Conservation (phyloP, 176 grass and related monocot genomes). For the Rhynchospora breviuscula region DNA sequence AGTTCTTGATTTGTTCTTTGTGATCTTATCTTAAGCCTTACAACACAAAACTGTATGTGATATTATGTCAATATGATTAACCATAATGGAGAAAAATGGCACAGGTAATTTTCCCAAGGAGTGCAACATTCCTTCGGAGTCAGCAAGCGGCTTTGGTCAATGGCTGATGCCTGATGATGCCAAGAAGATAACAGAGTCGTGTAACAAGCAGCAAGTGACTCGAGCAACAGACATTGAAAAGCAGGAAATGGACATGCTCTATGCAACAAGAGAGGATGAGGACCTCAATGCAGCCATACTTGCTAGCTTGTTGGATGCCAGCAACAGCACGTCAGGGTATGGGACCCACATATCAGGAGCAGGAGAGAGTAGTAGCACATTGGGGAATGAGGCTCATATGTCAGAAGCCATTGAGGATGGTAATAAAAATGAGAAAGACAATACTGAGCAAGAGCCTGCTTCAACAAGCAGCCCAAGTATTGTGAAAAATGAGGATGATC, state of each 20-base stretch:
- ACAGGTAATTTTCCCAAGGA: constrained; percentile 77
- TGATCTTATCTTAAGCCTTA: neutral
- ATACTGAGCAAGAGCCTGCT: neutral
- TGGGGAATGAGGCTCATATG: constrained; percentile 20
- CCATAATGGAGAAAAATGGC: neutral
- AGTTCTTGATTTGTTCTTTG: neutral
- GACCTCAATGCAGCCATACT: constrained; percentile 85
- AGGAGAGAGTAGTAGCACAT: constrained; percentile 11
- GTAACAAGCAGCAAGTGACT: constrained; percentile 38
- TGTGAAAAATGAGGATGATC: constrained; percentile 27
- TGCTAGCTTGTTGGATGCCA: constrained; percentile 73
- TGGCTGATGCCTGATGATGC: constrained; percentile 92
- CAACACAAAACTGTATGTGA: neutral
- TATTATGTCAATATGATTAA: neutral
- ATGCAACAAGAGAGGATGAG: constrained; percentile 66
- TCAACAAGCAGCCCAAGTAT: neutral
- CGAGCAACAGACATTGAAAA: constrained; percentile 15
- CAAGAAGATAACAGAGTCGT: constrained; percentile 55
- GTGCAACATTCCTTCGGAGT: constrained; percentile 61
- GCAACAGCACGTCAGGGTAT: constrained; percentile 12
- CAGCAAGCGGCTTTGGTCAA: constrained; percentile 68
- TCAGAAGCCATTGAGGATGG: constrained; percentile 18
- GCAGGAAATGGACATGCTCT: constrained; percentile 56
- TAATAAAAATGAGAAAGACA: constrained; percentile 1
- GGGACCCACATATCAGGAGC: constrained; percentile 11